Evolutionary conservation across 371 early-diverging fungal genomes (phyloP).

Genomic region (Mortierella sp.): DNA sequence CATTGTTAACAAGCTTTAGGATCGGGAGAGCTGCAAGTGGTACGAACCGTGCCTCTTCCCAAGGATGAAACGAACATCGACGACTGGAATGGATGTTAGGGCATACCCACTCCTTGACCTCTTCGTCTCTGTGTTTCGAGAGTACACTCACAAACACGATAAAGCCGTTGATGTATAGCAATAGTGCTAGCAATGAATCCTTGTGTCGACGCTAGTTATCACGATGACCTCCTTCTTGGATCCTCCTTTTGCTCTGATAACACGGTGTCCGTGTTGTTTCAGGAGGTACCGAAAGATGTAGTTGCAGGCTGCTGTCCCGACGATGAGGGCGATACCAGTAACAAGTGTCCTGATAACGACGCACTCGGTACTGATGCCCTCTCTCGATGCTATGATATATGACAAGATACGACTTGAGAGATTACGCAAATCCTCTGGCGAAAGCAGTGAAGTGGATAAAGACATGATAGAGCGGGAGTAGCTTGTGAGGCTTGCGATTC

Average conservation of each 20-base stretch:
- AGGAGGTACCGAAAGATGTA: conserved; percentile 4
- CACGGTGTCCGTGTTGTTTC: conserved; percentile 14
- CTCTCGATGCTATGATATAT: conserved; percentile 17
- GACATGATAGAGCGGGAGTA: too few relatives aligned
- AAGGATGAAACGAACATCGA: too few relatives aligned
- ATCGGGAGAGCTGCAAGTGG: too few relatives aligned
- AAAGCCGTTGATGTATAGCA: conserved; percentile 22
- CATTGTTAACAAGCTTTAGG: conserved; percentile 33
- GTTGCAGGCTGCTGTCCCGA: conserved; percentile 24
- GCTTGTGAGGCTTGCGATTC: too few relatives aligned
- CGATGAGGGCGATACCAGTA: conserved; percentile 11
- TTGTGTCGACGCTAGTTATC: conserved; percentile 17
- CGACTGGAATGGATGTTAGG: conserved; percentile 27
- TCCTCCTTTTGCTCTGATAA: conserved; percentile 9
- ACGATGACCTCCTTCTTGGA: conserved; percentile 20
- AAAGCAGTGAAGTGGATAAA: conserved; percentile 14
- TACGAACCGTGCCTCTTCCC: too few relatives aligned
- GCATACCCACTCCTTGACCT: conserved; percentile 24
- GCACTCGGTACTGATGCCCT: conserved; percentile 21
- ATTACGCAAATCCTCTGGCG: conserved; percentile 36
- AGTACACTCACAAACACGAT: conserved; percentile 32
- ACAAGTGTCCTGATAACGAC: conserved; percentile 14
- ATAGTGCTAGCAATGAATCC: conserved; percentile 8
- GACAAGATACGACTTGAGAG: conserved; percentile 27
- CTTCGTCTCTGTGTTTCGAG: conserved; percentile 13